Conservation (phyloP, 1,284 basidiomycete species). For the Abortiporus biennis region DNA sequence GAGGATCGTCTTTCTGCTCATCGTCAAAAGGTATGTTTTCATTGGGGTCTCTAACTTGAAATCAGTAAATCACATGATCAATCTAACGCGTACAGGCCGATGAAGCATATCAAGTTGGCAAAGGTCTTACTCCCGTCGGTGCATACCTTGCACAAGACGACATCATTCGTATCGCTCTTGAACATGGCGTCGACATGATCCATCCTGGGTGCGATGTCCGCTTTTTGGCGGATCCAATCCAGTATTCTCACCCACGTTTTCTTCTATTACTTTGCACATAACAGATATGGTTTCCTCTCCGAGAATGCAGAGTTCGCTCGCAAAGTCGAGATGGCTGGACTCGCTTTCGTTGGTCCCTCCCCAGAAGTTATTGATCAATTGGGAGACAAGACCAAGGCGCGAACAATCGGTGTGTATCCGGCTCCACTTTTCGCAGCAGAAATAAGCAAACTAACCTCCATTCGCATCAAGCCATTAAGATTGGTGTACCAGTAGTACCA, state of each 20-base stretch:
- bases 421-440: background rate
- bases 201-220: conserved; percentile 78
- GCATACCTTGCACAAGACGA: conserved; percentile 98
- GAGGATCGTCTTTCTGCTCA: conserved; percentile 98
- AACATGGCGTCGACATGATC: conserved; percentile 99
- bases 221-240: conserved; percentile 15
- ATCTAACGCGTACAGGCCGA: conserved; percentile 66
- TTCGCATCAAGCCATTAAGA: conserved; percentile 61
- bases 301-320: conserved; percentile 96
- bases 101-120: conserved; percentile 97
- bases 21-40: conserved; percentile 79
- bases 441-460: background rate
- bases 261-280: no score
- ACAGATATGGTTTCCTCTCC: conserved; percentile 95
- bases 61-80: background rate
- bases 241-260: conserved; percentile 9
- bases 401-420: conserved; percentile 60
- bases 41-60: background rate
- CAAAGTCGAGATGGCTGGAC: conserved; percentile 95
- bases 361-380: conserved; percentile 97
- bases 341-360: conserved; percentile 95
- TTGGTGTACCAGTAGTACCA: conserved; percentile 93
- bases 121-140: conserved; percentile 90
- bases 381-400: conserved; percentile 98
- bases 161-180: conserved; percentile 91